phyloP scores from a whole-genome alignment of 208 protist genomes.

The Crithidia sp. region DNA sequence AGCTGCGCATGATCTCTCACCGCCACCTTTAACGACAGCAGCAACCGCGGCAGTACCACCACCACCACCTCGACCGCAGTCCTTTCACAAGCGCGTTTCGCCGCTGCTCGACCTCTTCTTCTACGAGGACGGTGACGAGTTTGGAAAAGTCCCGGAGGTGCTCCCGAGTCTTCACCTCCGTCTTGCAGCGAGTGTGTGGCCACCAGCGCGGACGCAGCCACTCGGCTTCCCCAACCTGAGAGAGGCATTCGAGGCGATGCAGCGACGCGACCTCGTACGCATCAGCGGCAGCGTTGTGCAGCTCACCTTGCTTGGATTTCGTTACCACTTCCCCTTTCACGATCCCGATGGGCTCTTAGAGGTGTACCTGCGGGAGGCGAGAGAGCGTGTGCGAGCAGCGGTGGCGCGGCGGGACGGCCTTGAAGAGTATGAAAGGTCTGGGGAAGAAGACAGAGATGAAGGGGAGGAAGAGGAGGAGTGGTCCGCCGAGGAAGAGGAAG shows the following conservation, averaged over 20 bases:
- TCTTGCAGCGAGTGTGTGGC: slow-evolving; percentile 36
- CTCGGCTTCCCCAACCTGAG: slow-evolving; percentile 47
- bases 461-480: slow-evolving; percentile 24
- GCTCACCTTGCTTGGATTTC: slow-evolving; percentile 77
- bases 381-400: slow-evolving; percentile 26
- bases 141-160: slow-evolving; percentile 43
- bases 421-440: slow-evolving; percentile 3
- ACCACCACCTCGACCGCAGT: slow-evolving; percentile 18
- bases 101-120: slow-evolving; percentile 77
- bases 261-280: slow-evolving; percentile 51
- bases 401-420: background rate
- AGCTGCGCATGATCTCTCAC: too few species aligned
- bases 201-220: slow-evolving; percentile 16
- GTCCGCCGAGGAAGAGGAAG: slow-evolving; percentile 22
- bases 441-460: slow-evolving; percentile 1
- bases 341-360: slow-evolving; percentile 68
- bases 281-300: slow-evolving; percentile 41
- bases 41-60: background rate
- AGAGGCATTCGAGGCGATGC: slow-evolving; percentile 52
- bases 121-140: slow-evolving; percentile 65
- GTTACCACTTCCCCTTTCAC: slow-evolving; percentile 85
- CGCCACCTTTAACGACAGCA: background rate
- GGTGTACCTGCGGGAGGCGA: slow-evolving; percentile 35
- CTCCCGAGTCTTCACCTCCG: slow-evolving; percentile 57
- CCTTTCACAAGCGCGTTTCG: slow-evolving; percentile 69